phyloP scores from a whole-genome alignment of 2,329 filamentous ascomycete species.

The Xylariaceae sp. region DNA sequence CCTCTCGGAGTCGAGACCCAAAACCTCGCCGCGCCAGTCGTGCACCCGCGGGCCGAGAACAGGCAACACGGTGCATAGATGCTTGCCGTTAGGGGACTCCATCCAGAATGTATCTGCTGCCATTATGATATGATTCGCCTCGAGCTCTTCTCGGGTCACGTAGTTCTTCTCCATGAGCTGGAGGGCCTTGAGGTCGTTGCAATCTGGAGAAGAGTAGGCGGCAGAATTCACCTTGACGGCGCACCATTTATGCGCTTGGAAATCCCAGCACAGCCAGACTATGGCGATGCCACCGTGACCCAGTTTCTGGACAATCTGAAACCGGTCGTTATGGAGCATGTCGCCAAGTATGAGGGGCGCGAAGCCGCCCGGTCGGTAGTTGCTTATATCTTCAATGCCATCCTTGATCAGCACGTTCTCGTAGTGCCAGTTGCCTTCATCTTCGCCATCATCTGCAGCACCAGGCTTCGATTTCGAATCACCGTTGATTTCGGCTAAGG shows the following conservation, averaged over 20 bases:
- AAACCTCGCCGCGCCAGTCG: conserved; percentile 5
- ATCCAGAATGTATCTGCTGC: conserved; percentile 13
- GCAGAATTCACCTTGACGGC: conserved; percentile 18
- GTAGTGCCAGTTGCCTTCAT: background rate
- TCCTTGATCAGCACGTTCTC: background rate
- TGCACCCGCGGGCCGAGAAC: conserved; percentile 10
- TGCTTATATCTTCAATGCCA: background rate
- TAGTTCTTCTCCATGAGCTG: background rate
- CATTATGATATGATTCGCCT: conserved; percentile 8
- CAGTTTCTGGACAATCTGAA: conserved; percentile 16
- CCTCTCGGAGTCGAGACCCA: background rate
- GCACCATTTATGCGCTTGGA: conserved; percentile 11
- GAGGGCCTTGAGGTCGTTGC: conserved; percentile 6
- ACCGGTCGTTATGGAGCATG: conserved; percentile 3
- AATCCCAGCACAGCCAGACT: conserved; percentile 21
- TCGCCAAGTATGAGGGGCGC: background rate
- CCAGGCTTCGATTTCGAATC: background rate
- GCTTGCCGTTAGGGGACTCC: conserved; percentile 15
- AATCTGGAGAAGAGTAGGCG: conserved; percentile 3
- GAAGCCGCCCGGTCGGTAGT: background rate
- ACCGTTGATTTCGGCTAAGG: background rate
- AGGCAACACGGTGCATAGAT: conserved; percentile 17
- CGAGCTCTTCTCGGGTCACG: background rate
- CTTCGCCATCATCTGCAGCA: background rate
- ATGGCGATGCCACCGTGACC: conserved; percentile 17